Percentiles rank a stretch among this genome's conserved stretches.
phyloP scores from a whole-genome alignment of 768 basidiomycete species.

The Russula sp. region DNA sequence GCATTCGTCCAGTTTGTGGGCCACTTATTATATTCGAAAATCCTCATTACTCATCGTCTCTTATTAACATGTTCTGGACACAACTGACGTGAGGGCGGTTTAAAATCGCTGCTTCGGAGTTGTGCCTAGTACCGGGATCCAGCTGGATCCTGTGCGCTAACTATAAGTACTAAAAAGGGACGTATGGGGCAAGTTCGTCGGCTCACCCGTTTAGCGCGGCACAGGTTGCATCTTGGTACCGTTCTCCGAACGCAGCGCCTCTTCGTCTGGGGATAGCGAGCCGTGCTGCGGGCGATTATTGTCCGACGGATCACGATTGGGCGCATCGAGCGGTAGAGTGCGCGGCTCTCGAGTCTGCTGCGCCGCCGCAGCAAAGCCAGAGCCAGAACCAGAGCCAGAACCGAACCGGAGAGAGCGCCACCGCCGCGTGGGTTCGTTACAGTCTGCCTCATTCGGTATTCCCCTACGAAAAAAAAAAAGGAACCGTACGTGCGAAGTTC shows the following conservation, averaged over 20 bases:
- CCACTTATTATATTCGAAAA: background rate
- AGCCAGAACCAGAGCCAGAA: background rate
- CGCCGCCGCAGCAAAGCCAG: background rate
- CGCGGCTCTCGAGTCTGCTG: background rate
- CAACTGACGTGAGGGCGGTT: background rate
- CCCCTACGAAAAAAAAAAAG: constrained; percentile 1
- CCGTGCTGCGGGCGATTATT: constrained; percentile 13
- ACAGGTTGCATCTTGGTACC: constrained; percentile 17
- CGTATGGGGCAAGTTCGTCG: background rate
- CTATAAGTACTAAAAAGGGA: background rate
- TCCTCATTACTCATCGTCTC: no score
- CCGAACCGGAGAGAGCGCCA: background rate
- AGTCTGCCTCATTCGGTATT: constrained; percentile 19
- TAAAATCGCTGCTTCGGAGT: background rate
- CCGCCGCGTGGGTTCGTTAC: constrained; percentile 3
- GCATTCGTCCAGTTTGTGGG: background rate
- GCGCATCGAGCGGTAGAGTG: constrained; percentile 1
- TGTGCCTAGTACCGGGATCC: background rate
- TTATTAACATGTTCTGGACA: background rate
- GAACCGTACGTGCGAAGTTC: background rate
- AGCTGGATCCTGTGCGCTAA: background rate
- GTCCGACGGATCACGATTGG: constrained; percentile 3
- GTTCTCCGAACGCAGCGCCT: constrained; percentile 10
- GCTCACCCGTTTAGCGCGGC: constrained; percentile 23
- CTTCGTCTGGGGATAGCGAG: constrained; percentile 1